Conservation (phyloP, 495 filamentous ascomycete genomes). For the Penicillium turbatum region DNA sequence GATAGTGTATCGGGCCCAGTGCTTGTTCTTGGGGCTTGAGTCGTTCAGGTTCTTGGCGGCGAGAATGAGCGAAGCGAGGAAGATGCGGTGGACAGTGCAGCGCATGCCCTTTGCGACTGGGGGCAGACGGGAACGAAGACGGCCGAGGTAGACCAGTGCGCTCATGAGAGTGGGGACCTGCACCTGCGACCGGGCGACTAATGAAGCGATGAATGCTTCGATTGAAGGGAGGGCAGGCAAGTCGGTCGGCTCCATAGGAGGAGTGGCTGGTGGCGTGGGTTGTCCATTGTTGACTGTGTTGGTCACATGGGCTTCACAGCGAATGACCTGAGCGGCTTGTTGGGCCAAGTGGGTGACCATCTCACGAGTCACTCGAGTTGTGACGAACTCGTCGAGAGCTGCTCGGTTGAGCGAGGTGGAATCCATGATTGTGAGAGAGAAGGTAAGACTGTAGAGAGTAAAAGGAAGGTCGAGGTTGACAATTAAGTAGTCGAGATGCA, state of each 20-base stretch:
- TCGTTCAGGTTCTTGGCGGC: conserved; percentile 79
- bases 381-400: conserved; percentile 87
- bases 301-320: conserved; percentile 65
- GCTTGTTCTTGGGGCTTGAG: conserved; percentile 99
- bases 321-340: conserved; percentile 82
- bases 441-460: not conserved
- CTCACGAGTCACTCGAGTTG: conserved; percentile 68
- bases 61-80: conserved; percentile 74
- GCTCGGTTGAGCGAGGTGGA: conserved; percentile 59
- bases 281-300: conserved; percentile 50
- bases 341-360: conserved; percentile 85
- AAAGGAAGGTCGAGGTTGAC: not conserved
- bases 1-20: conserved; percentile 89
- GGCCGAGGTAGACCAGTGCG: conserved; percentile 84
- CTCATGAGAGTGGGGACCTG: conserved; percentile 97
- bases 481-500: not conserved
- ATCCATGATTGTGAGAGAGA: conserved; percentile 31
- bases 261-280: conserved; percentile 65
- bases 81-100: conserved; percentile 90
- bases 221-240: conserved; percentile 64
- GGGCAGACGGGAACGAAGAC: conserved; percentile 77
- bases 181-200: conserved; percentile 90
- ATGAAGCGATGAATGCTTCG: conserved; percentile 83
- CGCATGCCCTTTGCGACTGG: conserved; percentile 95
- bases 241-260: conserved; percentile 50